Percentiles rank a stretch among this genome's conserved stretches.
Conservation (phyloP, 768 basidiomycete genomes). For the Terana coerulea region DNA sequence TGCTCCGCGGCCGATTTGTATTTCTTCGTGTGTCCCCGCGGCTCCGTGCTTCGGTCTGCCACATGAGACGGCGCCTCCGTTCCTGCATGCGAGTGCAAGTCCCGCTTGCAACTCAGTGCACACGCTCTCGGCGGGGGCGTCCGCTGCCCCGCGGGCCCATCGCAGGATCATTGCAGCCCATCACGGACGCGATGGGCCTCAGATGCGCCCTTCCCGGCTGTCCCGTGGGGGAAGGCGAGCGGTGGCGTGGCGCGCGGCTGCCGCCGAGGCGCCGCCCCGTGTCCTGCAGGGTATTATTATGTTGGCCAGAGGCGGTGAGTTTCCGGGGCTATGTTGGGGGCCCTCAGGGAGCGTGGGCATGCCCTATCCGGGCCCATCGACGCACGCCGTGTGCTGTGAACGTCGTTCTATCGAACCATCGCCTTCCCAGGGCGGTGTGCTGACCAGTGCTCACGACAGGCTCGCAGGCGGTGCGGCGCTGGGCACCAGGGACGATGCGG, state of each 20-base stretch:
- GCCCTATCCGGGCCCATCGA: neutral
- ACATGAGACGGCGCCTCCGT: slow-evolving; percentile 1
- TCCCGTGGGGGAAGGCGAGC: neutral
- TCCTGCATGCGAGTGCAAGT: neutral
- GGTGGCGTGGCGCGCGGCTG: too few relatives aligned
- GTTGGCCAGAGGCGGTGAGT: neutral
- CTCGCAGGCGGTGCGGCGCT: too few relatives aligned
- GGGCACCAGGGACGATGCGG: too few relatives aligned
- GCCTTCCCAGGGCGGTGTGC: too few relatives aligned
- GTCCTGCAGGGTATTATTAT: neutral
- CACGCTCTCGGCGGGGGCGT: neutral
- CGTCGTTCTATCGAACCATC: too few relatives aligned
- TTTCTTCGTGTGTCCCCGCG: neutral
- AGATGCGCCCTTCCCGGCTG: neutral
- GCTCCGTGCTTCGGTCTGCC: neutral
- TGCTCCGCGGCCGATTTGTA: neutral
- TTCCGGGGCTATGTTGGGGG: neutral
- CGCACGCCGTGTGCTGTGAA: too few relatives aligned
- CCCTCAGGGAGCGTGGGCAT: too few relatives aligned
- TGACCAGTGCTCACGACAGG: too few relatives aligned
- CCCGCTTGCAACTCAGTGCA: neutral
- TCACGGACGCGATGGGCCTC: neutral
- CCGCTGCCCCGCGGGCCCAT: neutral
- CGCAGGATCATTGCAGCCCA: neutral
- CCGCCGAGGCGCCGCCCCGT: neutral